phyloP scores from a whole-genome alignment of 306 rosid genomes.

The Quercus robur region DNA sequence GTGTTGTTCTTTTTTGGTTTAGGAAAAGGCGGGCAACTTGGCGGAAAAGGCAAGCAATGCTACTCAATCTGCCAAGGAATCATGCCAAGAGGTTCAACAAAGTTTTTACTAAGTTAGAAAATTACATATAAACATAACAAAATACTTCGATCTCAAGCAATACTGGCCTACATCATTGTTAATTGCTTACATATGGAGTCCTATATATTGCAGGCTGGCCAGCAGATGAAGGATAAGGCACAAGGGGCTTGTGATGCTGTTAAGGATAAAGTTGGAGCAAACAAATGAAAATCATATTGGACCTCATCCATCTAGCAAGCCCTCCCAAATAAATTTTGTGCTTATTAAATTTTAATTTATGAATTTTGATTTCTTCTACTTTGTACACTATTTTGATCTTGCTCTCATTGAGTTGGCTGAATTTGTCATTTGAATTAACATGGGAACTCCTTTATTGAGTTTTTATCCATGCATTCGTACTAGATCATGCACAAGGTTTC shows the following conservation, averaged over 20 bases:
- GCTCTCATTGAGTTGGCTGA: background rate
- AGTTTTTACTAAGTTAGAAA: background rate
- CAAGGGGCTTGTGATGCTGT: slow-evolving; percentile 26
- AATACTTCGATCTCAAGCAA: background rate
- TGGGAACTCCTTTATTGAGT: background rate
- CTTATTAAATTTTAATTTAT: background rate
- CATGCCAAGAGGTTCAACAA: slow-evolving; percentile 36
- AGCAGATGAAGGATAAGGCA: slow-evolving; percentile 30
- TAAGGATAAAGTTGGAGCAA: slow-evolving; percentile 17
- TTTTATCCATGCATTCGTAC: background rate
- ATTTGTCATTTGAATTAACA: background rate
- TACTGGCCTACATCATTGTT: background rate
- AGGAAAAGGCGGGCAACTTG: slow-evolving; percentile 44
- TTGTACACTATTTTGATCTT: background rate
- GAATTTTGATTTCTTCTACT: background rate
- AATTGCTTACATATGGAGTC: background rate
- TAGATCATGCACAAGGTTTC: background rate
- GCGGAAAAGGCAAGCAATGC: slow-evolving; percentile 33
- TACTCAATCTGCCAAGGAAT: slow-evolving; percentile 41
- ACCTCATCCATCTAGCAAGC: background rate
- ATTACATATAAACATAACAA: background rate
- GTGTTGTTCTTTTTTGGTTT: background rate
- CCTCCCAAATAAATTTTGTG: background rate
- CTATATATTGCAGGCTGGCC: slow-evolving; percentile 29
- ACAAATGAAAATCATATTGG: slow-evolving; percentile 18